These are phyloP conservation scores for Anacardium occidentale DNA, from an alignment of 345 rosid species.

Conservation along the genomic window DNA sequence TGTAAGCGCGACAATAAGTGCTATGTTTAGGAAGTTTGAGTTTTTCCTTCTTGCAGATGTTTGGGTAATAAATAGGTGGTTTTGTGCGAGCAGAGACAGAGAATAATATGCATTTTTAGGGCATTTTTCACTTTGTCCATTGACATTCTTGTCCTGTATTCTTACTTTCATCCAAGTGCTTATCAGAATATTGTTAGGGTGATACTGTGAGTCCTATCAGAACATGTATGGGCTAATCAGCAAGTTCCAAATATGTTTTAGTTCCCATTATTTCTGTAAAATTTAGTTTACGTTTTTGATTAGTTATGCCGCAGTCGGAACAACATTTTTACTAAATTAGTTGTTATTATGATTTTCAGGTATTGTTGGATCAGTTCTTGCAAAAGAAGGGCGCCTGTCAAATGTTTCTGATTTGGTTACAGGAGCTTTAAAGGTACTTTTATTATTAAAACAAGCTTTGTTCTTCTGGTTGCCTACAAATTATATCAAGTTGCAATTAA, in stretches of 20 bases:
- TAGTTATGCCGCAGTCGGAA: background rate
- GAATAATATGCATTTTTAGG: background rate
- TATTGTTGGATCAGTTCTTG: conserved; percentile 79
- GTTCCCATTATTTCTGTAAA: background rate
- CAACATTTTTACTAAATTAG: conserved; percentile 5
- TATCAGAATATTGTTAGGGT: background rate
- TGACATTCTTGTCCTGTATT: background rate
- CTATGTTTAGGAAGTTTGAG: background rate
- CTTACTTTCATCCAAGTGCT: background rate
- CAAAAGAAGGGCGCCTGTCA: conserved; percentile 58
- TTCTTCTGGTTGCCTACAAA: background rate
- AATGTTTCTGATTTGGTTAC: conserved; percentile 56
- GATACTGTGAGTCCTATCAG: background rate
- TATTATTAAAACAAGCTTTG: conserved; percentile 1
- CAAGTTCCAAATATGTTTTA: background rate
- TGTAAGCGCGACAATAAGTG: background rate
- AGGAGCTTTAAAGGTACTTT: conserved; percentile 73
- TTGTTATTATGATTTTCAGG: conserved; percentile 40
- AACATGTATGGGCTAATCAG: no score
- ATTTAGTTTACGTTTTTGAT: background rate
- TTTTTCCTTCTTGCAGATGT: background rate
- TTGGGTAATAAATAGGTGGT: background rate
- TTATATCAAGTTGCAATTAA: background rate
- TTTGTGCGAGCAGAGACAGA: background rate
- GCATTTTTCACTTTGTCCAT: background rate